Base-by-base conservation (phyloP, 345 rosid species). In the Kandelia obovata region DNA sequence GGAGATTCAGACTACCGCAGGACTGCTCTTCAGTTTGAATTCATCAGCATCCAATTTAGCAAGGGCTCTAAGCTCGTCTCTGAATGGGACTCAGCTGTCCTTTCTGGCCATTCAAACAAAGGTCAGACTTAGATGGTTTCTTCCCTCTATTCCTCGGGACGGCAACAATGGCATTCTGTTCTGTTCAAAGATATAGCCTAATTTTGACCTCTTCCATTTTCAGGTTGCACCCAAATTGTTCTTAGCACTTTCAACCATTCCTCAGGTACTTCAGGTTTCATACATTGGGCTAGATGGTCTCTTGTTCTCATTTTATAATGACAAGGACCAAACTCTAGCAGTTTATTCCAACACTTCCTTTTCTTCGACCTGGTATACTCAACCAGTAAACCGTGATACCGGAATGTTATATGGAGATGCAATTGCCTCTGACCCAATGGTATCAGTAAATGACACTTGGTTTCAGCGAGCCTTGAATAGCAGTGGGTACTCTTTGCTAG, bases 191-290 rank as follows among this genome's bases (percentile, higher is more conserved):
- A 7, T 34, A 34, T 34, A 7, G 37, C 30, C 10, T 26, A 25
- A 3, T 10, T 43, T 28, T 19, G 61, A 0, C 34, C n/a, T 8
- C 58, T 26, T 68, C 46, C 8, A 31, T 55, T 37, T 61, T 66
- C 73, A 82, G 85, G 75, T 82, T 66, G 83, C 83, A 34, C 83
- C 85, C 6, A 58, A 52, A 3, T 66, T 82, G 77, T 82, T 82
- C 26, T 34, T 76, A 51, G 77, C 83, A 21, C 75, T 82, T 27
- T 61, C 81, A 43, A 69, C 79, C 7, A 70, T 74, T 60, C 81
- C 81, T 1, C 62, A 77, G 15, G 1, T 74, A 7, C 55, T 72
- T 30, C 81, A 74, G 49, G 66, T 74, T 47, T 71, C 79, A 32
- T 79, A 73, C 35, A 17, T 74, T 1, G 85, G 85, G 71, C 32